Evolutionary conservation across 805 yeast species (phyloP), one percentile per base, ranked within the genome.

Genomic region (Candida fluviatilis): DNA sequence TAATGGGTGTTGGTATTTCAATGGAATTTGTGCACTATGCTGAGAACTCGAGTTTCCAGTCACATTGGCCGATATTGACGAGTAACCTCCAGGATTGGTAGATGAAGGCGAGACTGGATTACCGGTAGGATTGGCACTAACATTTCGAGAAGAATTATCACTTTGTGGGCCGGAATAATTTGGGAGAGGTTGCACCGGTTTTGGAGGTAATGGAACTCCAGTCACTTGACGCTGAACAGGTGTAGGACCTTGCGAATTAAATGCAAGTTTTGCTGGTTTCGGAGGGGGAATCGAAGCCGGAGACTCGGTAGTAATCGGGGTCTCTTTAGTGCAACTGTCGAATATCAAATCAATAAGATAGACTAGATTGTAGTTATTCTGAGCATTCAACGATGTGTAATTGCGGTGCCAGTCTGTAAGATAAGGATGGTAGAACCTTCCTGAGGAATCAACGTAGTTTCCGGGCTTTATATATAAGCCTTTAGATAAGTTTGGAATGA

Each of bases 401-500:
- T 10, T 37, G 38, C 51, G 43, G 31, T 39, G 50, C 95, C 95
- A 85, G 18, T 60, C 64, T n/a, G 80, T 58, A 31, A 84, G 56
- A 39, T 70, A 73, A 0, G 93, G 91, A 48, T 83, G 82, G 53
- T 80, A 84, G 37, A 87, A 71, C 33, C 64, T 60, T 1, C 96
- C 96, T 57, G 72, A 84, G 11, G 76, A 59, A 56, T 85, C 95
- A 3, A 86, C 75, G 48, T 75, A 68, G 46, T 78, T 80, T 18
- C 83, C 82, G 0, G 89, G 83, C 29, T 66, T 66, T 13, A 82
- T 55, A 31, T 36, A 47, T 25, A 67, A 54, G 60, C 68, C 66
- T 11, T 53, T 55, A 17, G 59, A 52, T 25, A 62, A 64, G n/a
- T 78, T 71, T 2, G 82, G 79, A 15, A 73, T 68, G 8, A 89